A percentile compares a stretch with the other conserved stretches of the same genome.
Conservation (phyloP, 257 asterid genomes). For the Eustoma russellianum region DNA sequence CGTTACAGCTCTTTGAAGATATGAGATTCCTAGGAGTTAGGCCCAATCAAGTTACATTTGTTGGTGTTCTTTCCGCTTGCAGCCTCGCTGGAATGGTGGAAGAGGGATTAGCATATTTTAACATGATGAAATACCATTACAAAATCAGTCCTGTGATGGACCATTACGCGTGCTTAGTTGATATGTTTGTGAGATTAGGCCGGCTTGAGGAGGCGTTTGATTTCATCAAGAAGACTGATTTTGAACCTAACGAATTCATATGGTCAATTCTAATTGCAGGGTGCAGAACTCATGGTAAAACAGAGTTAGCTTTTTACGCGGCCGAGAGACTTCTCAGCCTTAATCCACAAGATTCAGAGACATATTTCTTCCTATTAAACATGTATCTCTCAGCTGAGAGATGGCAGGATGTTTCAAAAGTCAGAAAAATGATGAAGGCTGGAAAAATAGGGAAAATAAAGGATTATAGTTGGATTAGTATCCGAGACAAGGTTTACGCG, state of each 20-base stretch:
- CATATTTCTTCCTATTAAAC: constrained; percentile 47
- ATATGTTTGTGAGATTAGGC: constrained; percentile 75
- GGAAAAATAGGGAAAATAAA: constrained; percentile 40
- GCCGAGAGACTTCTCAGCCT: constrained; percentile 65
- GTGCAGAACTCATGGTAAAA: constrained; percentile 68
- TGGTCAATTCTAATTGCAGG: constrained; percentile 88
- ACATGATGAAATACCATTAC: constrained; percentile 64
- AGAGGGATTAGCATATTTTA: constrained; percentile 50
- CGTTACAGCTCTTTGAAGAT: constrained; percentile 69
- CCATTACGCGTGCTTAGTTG: constrained; percentile 68
- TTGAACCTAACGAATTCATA: constrained; percentile 57
- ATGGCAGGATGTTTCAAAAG: constrained; percentile 68
- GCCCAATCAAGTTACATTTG: constrained; percentile 82
- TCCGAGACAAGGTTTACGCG: constrained; percentile 53
- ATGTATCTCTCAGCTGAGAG: constrained; percentile 65
- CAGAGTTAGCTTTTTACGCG: constrained; percentile 55
- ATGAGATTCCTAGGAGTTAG: constrained; percentile 72
- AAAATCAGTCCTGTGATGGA: constrained; percentile 66
- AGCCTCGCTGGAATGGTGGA: constrained; percentile 85
- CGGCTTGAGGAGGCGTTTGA: constrained; percentile 70
- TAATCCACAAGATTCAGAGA: constrained; percentile 64
- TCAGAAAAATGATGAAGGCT: constrained; percentile 65
- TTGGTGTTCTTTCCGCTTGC: constrained; percentile 80
- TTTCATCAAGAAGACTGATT: constrained; percentile 37
- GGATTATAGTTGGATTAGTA: constrained; percentile 86